Percentiles rank a stretch among this genome's conserved stretches.
phyloP scores from a whole-genome alignment of 75 land plant species.

The Pinus taeda region DNA sequence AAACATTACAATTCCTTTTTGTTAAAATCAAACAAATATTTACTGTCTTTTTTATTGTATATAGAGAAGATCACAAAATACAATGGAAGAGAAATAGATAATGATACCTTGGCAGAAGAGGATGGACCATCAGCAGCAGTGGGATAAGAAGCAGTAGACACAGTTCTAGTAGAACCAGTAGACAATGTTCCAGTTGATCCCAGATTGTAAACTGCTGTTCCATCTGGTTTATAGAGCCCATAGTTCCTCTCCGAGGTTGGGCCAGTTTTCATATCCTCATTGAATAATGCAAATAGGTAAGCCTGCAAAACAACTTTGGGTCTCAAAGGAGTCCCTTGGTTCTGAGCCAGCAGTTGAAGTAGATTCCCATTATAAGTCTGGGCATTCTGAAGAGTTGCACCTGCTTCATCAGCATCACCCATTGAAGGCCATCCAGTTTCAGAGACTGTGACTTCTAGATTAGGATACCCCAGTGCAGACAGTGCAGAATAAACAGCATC shows the following conservation, averaged over 20 bases:
- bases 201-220: slow-evolving; percentile 29
- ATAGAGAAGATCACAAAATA: neutral
- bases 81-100: neutral
- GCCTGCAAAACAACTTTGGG: slow-evolving; percentile 39
- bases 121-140: neutral
- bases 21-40: too few species aligned
- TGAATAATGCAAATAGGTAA: slow-evolving; percentile 71
- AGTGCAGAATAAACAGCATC: slow-evolving; percentile 69
- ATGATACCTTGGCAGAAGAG: neutral
- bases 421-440: slow-evolving; percentile 92
- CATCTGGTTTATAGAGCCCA: slow-evolving; percentile 52
- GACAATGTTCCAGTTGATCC: neutral
- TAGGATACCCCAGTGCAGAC: slow-evolving; percentile 49
- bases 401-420: slow-evolving; percentile 23
- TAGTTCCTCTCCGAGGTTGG: slow-evolving; percentile 60
- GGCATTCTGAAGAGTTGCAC: slow-evolving; percentile 38
- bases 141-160: neutral
- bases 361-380: slow-evolving; percentile 39
- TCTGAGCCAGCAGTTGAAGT: slow-evolving; percentile 23
- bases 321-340: slow-evolving; percentile 53
- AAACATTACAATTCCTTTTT: too few species aligned
- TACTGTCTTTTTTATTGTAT: too few species aligned
- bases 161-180: neutral
- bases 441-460: slow-evolving; percentile 59
- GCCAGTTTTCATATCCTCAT: slow-evolving; percentile 69